Conservation (phyloP, 345 rosid species). For the Abelmoschus esculentus region DNA sequence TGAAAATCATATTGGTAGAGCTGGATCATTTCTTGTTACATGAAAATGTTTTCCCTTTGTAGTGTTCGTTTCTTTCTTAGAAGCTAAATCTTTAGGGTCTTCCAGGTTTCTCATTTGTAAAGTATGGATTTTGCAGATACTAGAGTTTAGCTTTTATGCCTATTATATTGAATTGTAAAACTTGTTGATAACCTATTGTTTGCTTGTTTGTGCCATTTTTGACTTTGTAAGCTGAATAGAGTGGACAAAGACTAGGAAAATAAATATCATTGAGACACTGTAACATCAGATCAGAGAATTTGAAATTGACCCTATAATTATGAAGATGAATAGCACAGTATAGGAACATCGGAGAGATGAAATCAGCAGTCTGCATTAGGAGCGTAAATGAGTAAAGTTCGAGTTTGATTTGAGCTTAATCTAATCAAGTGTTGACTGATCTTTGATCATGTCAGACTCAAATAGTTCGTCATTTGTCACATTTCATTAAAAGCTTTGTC, state of each 20-base stretch:
- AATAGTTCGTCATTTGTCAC: too few species aligned
- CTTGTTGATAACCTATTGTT: not conserved
- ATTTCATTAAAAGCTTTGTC: too few species aligned
- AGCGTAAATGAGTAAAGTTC: too few species aligned
- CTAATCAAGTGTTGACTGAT: too few species aligned
- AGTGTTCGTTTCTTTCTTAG: not conserved
- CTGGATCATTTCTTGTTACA: not conserved
- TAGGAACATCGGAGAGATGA: not conserved
- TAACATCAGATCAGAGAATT: not conserved
- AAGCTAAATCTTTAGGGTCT: not conserved
- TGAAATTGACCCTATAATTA: not conserved
- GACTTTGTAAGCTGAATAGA: not conserved
- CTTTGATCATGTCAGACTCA: too few species aligned
- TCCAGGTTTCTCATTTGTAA: not conserved
- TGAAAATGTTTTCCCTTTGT: not conserved
- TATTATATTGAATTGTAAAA: not conserved
- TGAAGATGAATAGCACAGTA: not conserved
- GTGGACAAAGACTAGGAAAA: not conserved
- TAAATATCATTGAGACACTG: not conserved
- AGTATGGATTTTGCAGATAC: not conserved
- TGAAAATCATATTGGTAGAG: constrained; percentile 17
- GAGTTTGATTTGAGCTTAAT: too few species aligned
- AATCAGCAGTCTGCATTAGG: not conserved
- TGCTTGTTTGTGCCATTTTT: not conserved
- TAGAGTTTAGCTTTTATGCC: not conserved